These are phyloP conservation scores for Boeremia lycopersici DNA, from an alignment of 2,329 filamentous ascomycete genomes.

Conservation along the genomic window DNA sequence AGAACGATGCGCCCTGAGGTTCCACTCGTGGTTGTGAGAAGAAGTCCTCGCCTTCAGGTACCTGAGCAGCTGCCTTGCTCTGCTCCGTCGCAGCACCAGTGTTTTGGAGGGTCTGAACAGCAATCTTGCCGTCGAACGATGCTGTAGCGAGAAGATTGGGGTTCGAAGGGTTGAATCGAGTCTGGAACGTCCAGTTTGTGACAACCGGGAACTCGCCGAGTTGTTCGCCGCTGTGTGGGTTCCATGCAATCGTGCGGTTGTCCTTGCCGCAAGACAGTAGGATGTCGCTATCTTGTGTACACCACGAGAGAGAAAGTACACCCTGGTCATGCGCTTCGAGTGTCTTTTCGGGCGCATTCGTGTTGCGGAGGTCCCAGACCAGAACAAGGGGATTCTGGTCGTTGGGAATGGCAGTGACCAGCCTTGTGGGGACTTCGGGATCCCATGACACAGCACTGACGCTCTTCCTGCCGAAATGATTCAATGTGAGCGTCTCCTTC, in stretches of 20 bases:
- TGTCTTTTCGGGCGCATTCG: conserved; percentile 87
- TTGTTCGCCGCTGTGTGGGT: conserved; percentile 84
- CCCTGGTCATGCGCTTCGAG: conserved; percentile 93
- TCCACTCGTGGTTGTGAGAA: conserved; percentile 92
- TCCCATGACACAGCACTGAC: conserved; percentile 98
- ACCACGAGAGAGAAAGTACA: conserved; percentile 94
- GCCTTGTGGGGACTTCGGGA: conserved; percentile 87
- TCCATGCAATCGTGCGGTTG: conserved; percentile 95
- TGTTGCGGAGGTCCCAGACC: conserved; percentile 94
- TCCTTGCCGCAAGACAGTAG: conserved; percentile 95
- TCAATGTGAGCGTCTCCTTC: conserved; percentile 94
- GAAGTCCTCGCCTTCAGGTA: conserved; percentile 90
- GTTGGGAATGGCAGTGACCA: conserved; percentile 88
- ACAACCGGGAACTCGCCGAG: conserved; percentile 95
- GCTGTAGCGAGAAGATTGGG: conserved; percentile 92
- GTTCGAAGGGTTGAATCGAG: conserved; percentile 91
- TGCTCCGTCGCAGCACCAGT: conserved; percentile 80
- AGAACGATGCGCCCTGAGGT: conserved; percentile 88
- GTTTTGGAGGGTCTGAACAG: conserved; percentile 91
- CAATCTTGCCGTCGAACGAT: conserved; percentile 96
- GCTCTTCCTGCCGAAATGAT: conserved; percentile 84
- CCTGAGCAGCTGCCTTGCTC: conserved; percentile 60
- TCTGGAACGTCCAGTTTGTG: conserved; percentile 99
- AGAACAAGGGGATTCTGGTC: conserved; percentile 87
- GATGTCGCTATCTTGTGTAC: conserved; percentile 84